phyloP scores from a whole-genome alignment of 2,329 filamentous ascomycete genomes.

The Botryotinia calthae region DNA sequence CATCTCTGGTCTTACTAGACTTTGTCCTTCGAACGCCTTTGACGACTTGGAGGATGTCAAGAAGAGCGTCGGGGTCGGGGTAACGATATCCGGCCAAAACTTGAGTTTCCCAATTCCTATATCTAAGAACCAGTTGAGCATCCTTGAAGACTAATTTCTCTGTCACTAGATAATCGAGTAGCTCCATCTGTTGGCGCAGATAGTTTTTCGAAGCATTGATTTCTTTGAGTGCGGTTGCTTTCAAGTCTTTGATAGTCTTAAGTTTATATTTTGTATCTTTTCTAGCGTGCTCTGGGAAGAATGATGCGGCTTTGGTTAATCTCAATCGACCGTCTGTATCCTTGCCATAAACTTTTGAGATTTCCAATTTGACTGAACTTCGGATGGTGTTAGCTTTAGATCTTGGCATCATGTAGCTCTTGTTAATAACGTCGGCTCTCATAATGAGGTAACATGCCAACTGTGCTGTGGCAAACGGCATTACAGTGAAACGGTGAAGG shows the following conservation, averaged over 20 bases:
- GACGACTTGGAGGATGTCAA: not conserved
- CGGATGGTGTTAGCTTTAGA: not conserved
- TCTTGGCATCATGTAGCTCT: not conserved
- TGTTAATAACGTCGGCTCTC: not conserved
- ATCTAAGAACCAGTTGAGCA: not conserved
- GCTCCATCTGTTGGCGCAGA: conserved; percentile 2
- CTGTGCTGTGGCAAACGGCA: conserved; percentile 1
- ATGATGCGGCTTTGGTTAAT: not conserved
- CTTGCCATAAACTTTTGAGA: not conserved
- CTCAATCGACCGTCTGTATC: not conserved
- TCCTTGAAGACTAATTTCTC: not conserved
- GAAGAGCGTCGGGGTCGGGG: not conserved
- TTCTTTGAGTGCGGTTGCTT: not conserved
- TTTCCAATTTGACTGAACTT: not conserved
- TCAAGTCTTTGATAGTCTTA: not conserved
- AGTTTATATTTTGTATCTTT: not conserved
- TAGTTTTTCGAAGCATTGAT: not conserved
- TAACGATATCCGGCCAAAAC: not conserved
- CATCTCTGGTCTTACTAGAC: not conserved
- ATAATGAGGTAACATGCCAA: conserved; percentile 2
- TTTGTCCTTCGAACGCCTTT: not conserved
- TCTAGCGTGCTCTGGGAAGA: not conserved
- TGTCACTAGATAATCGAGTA: not conserved
- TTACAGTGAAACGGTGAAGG: not conserved
- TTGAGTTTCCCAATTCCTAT: not conserved